Conservation (phyloP, 2,329 filamentous ascomycete genomes). For the Ophiostoma angusticollis region DNA sequence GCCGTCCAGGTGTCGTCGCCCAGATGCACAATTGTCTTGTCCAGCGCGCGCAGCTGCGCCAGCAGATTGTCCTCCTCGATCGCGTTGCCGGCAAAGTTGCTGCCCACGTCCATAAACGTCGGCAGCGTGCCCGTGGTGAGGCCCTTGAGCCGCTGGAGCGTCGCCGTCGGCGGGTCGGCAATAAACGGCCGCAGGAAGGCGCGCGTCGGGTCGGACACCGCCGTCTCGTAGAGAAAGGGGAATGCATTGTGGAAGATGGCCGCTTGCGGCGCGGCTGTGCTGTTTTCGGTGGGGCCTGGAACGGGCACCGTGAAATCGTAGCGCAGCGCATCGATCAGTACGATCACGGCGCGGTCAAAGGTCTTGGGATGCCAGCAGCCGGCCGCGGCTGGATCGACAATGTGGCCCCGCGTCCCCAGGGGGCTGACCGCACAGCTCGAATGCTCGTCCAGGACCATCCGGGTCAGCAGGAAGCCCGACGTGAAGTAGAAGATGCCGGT, state of each 20-base stretch:
- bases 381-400: conserved; percentile 34
- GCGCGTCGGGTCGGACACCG: conserved; percentile 59
- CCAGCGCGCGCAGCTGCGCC: conserved; percentile 50
- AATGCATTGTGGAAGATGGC: conserved; percentile 71
- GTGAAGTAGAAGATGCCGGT: conserved; percentile 85
- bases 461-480: conserved; percentile 83
- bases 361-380: conserved; percentile 96
- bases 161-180: conserved; percentile 89
- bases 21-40: conserved; percentile 73
- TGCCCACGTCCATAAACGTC: conserved; percentile 86
- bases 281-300: conserved; percentile 26
- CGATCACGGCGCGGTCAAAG: conserved; percentile 81
- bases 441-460: conserved; percentile 65
- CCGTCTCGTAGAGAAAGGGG: conserved; percentile 74
- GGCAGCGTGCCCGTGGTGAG: conserved; percentile 90
- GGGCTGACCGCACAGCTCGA: conserved; percentile 60
- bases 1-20: conserved; percentile 98
- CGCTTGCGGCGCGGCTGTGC: conserved; percentile 16
- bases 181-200: conserved; percentile 92
- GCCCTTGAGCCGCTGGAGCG: conserved; percentile 82
- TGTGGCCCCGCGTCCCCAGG: conserved; percentile 34
- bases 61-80: conserved; percentile 84
- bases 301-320: conserved; percentile 94
- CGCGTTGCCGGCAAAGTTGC: conserved; percentile 86
- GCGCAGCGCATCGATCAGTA: conserved; percentile 84